phyloP scores from a whole-genome alignment of 2,329 filamentous ascomycete genomes.

The Venturia asperata region DNA sequence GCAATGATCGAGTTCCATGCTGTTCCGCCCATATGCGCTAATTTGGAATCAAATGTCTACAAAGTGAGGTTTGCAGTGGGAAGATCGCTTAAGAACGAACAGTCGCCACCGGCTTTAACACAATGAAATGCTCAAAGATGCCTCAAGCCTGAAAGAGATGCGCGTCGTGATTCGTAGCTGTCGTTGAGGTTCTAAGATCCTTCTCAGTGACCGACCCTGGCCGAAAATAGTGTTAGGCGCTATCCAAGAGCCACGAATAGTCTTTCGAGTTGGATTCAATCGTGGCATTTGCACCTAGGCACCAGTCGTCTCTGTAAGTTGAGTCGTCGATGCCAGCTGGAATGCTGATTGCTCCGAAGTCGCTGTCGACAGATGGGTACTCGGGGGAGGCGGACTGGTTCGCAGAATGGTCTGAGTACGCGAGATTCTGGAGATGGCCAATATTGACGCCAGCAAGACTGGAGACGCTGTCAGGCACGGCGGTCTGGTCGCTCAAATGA shows the following conservation, averaged over 20 bases:
- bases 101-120: neutral
- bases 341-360: constrained; percentile 15
- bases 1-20: neutral
- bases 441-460: constrained; percentile 12
- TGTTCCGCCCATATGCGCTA: neutral
- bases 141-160: neutral
- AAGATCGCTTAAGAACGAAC: neutral
- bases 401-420: constrained; percentile 6
- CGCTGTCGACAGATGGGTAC: constrained; percentile 6
- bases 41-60: neutral
- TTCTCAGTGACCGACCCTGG: constrained; percentile 10
- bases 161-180: constrained; percentile 12
- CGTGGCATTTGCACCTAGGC: neutral
- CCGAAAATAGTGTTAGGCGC: constrained; percentile 6
- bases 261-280: constrained; percentile 11
- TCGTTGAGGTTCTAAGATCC: neutral
- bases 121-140: neutral
- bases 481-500: constrained; percentile 9
- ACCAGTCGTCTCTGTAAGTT: constrained; percentile 5
- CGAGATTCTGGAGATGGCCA: constrained; percentile 19
- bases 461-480: neutral
- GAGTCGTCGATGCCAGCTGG: constrained; percentile 11
- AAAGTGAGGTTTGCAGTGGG: neutral
- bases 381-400: constrained; percentile 8
- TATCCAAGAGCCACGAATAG: constrained; percentile 16